Conservation (phyloP, 371 early-diverging fungal species). For the Nosema muscidifuracis region DNA sequence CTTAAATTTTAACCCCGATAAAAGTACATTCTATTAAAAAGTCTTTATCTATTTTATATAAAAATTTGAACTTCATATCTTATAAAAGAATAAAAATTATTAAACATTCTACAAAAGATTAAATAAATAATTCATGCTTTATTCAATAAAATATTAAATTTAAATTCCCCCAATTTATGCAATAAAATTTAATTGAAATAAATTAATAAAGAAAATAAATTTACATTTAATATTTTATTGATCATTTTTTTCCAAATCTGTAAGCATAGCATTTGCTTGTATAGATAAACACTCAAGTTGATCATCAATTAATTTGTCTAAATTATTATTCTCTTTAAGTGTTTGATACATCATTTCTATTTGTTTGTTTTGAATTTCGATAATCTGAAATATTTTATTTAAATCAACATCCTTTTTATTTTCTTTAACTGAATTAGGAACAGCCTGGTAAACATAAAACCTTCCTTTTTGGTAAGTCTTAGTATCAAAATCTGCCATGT, state of each 20-base stretch:
- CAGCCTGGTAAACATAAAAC: conserved; percentile 27
- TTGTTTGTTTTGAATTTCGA: conserved; percentile 22
- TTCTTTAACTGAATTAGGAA: conserved; percentile 5
- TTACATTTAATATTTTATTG: neutral
- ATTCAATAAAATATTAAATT: too few relatives aligned
- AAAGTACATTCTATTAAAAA: too few relatives aligned
- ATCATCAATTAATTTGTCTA: neutral
- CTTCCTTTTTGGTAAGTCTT: conserved; percentile 27
- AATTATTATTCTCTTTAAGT: neutral
- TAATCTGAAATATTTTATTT: conserved; percentile 5
- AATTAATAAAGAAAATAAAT: neutral
- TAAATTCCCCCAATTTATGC: too few relatives aligned
- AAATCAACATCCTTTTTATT: conserved; percentile 2
- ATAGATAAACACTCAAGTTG: neutral
- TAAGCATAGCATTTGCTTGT: neutral
- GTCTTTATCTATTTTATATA: too few relatives aligned
- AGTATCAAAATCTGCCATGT: conserved; percentile 9
- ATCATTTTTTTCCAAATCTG: neutral
- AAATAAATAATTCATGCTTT: too few relatives aligned
- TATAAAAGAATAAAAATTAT: too few relatives aligned
- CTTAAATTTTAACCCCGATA: too few relatives aligned
- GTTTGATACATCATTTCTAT: conserved; percentile 23
- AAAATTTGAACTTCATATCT: too few relatives aligned
- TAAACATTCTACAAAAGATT: too few relatives aligned
- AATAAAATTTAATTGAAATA: too few relatives aligned